phyloP scores from a whole-genome alignment of 1,284 basidiomycete genomes.

The Apiotrichum veenhuisii region DNA sequence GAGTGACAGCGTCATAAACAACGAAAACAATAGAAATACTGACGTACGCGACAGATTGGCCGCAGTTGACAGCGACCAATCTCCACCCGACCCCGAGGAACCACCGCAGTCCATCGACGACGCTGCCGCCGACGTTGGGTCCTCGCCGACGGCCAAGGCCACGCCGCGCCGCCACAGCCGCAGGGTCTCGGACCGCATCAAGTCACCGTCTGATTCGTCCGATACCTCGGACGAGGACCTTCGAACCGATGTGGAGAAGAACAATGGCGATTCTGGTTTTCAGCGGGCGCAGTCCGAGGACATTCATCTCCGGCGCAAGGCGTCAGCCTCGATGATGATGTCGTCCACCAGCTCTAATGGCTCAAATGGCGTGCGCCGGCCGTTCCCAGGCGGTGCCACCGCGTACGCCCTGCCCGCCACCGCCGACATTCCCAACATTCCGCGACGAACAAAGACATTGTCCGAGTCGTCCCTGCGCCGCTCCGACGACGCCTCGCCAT shows the following conservation, averaged over 20 bases:
- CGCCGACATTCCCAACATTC: conserved; percentile 11
- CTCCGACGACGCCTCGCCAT: conserved; percentile 24
- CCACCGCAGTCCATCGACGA: no score
- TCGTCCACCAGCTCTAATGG: neutral
- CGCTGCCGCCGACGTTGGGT: neutral
- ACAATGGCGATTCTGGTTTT: neutral
- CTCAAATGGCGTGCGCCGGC: neutral
- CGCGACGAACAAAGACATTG: conserved; percentile 29
- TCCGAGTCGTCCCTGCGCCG: conserved; percentile 26
- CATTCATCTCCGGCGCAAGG: neutral
- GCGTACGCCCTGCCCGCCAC: conserved; percentile 5
- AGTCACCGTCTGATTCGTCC: conserved; percentile 41
- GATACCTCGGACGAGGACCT: conserved; percentile 29
- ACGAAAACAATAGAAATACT: neutral
- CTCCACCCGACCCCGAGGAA: no score
- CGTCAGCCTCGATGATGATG: neutral
- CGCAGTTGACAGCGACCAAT: no score
- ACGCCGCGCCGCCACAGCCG: neutral
- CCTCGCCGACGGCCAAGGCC: neutral
- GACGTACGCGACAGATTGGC: neutral
- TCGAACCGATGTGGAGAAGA: conserved; percentile 3
- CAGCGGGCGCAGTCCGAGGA: neutral
- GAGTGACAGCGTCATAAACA: neutral
- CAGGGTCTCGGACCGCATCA: conserved; percentile 34
- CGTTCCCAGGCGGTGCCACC: neutral